Conservation (phyloP, 441 rosid species). For the Raphanus hybrid region DNA sequence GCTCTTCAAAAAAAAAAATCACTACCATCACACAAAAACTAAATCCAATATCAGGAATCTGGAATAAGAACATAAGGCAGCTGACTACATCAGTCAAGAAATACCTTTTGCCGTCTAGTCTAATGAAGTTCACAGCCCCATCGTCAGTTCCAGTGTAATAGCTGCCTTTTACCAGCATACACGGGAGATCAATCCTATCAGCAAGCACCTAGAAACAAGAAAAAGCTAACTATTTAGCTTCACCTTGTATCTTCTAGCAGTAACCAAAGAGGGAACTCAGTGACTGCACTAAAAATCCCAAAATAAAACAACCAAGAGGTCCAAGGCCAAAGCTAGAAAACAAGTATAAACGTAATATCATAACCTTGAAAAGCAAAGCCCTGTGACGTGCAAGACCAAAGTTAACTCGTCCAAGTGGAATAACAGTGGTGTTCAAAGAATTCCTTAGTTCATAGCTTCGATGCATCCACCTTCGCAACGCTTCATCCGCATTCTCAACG, state of each 20-base stretch:
- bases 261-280: constrained; percentile 18
- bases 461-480: constrained; percentile 71
- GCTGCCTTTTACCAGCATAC: constrained; percentile 96
- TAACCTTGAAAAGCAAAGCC: constrained; percentile 97
- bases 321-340: constrained; percentile 14
- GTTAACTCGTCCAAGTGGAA: constrained; percentile 88
- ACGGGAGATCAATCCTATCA: constrained; percentile 86
- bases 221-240: constrained; percentile 24
- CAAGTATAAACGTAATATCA: neutral
- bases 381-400: constrained; percentile 97
- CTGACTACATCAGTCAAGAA: constrained; percentile 16
- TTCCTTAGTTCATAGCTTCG: constrained; percentile 67
- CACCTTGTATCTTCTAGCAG: constrained; percentile 15
- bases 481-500: constrained; percentile 86
- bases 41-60: constrained; percentile 31
- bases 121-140: constrained; percentile 92
- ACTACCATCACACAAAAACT: constrained; percentile 35
- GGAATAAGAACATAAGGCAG: too few relatives aligned
- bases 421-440: constrained; percentile 64
- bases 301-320: constrained; percentile 14
- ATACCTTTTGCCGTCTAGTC: constrained; percentile 78
- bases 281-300: constrained; percentile 5
- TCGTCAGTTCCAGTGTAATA: constrained; percentile 98
- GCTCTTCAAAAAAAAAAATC: constrained; percentile 23
- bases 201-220: constrained; percentile 78